phyloP scores from a whole-genome alignment of 1,284 basidiomycete species.

The Mycena citricolor region DNA sequence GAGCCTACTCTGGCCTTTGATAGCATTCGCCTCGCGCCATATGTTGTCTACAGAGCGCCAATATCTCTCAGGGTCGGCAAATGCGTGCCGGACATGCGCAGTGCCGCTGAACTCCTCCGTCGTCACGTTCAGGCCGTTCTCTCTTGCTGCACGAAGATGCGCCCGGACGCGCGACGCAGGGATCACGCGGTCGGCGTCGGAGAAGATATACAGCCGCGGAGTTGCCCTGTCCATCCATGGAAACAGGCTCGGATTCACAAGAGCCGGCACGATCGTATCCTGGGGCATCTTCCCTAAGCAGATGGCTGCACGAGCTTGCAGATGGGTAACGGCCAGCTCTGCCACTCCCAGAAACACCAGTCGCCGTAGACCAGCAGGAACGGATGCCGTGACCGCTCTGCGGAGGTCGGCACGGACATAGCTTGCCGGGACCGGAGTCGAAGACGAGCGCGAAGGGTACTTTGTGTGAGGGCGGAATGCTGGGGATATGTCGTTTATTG shows the following conservation, averaged over 20 bases:
- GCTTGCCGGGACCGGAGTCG: neutral
- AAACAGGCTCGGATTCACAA: neutral
- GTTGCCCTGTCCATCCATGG: neutral
- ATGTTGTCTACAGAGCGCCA: neutral
- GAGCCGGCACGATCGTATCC: neutral
- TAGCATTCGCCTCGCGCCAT: slow-evolving; percentile 1
- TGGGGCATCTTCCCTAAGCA: neutral
- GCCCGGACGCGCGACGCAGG: neutral
- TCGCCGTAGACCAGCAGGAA: neutral
- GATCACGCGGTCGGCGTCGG: neutral
- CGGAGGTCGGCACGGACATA: neutral
- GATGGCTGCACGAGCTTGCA: neutral
- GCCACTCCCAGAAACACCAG: neutral
- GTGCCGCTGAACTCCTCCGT: slow-evolving; percentile 4
- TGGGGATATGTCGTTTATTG: too few relatives aligned
- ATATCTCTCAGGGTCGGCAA: slow-evolving; percentile 3
- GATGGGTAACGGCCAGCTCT: neutral
- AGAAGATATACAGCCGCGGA: slow-evolving; percentile 7
- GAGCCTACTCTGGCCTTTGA: too few relatives aligned
- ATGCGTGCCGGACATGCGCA: slow-evolving; percentile 5
- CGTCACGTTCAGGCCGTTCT: neutral
- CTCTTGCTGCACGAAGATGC: neutral
- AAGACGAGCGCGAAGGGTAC: too few relatives aligned
- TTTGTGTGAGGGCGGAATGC: too few relatives aligned
- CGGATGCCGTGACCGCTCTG: neutral